Base-by-base conservation (phyloP, 768 basidiomycete species). In the Kwoniella newhampshirensis region DNA sequence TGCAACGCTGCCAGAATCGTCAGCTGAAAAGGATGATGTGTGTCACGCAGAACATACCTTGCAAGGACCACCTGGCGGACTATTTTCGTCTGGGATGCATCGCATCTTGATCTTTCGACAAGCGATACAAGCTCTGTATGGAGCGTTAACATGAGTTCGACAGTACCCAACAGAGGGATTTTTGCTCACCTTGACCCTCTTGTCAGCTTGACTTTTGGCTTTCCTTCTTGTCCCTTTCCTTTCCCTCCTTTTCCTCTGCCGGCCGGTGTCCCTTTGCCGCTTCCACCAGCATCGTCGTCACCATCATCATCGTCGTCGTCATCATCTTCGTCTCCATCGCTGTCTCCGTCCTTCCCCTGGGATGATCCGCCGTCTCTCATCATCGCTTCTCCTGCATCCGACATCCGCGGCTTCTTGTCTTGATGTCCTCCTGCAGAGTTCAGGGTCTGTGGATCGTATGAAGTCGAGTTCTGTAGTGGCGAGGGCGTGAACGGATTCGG, bases 101-200 rank as follows among this genome's bases (percentile, higher is more conserved):
- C 74, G 59, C 75, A 76, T 76, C 54, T 76, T 76, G 56, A 76
- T 69, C 48, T 71, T 65, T 13, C 73, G 65, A 52, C 69, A 73
- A 40, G 67, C 64, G 27, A 67, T 65, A 59, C 68, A 67, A 39
- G 66, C 68, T 50, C 65, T 63, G 32, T 25, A 2, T 32, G 21
- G 25, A 37, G 18, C 27, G 36, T 23, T 30, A 49, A 32, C 47
- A 20, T 50, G 45, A 8, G 20, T 2, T 21, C 35, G 32, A 18
- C n/a, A 9, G 3, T 8, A 11, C 36, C 7, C 20, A 26, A 17
- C 17, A 27, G 23, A 26, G 12, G n/a, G n/a, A n/a, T n/a, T 13
- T 17, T 21, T 15, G 60, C 73, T 67, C 62, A 74, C 73, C 70
- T 66, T 3, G 68, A 70, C 12, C 75, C 75, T 46, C 75, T 55